A percentile compares a stretch with the other conserved stretches of the same genome.
Evolutionary conservation across 2,329 filamentous ascomycete genomes (phyloP).

Genomic region (Stenocarpella maydis): DNA sequence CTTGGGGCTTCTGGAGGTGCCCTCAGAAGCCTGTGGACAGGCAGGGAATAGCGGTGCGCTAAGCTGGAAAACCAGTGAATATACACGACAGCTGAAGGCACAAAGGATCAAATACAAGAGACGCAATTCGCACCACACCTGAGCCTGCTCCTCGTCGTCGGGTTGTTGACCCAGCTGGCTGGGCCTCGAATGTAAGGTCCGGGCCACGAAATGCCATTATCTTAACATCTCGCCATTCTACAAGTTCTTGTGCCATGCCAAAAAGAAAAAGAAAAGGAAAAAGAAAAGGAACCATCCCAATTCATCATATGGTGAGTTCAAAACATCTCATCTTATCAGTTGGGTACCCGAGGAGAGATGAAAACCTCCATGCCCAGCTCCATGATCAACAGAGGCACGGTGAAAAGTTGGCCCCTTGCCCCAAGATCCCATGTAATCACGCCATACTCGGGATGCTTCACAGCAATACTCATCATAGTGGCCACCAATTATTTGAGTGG

Average conservation of each 20-base stretch:
- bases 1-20: too few species aligned
- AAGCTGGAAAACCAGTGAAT: too few species aligned
- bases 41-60: too few species aligned
- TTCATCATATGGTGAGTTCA: not conserved
- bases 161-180: not conserved
- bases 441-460: constrained; percentile 4
- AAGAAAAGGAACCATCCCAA: not conserved
- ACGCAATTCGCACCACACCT: not conserved
- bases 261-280: not conserved
- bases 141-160: not conserved
- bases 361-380: not conserved
- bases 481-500: not conserved
- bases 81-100: not conserved
- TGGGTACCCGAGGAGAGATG: not conserved
- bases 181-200: too few species aligned
- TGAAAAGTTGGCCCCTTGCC: not conserved
- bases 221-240: not conserved
- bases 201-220: not conserved
- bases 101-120: not conserved
- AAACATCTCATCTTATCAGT: not conserved
- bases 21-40: too few species aligned
- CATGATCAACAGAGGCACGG: not conserved
- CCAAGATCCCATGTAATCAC: not conserved
- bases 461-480: constrained; percentile 15
- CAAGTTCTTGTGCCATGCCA: not conserved